A percentile compares a stretch with the other conserved stretches of the same genome.
Evolutionary conservation across 331 rosid species (phyloP).

Genomic region (Quercus lobata): DNA sequence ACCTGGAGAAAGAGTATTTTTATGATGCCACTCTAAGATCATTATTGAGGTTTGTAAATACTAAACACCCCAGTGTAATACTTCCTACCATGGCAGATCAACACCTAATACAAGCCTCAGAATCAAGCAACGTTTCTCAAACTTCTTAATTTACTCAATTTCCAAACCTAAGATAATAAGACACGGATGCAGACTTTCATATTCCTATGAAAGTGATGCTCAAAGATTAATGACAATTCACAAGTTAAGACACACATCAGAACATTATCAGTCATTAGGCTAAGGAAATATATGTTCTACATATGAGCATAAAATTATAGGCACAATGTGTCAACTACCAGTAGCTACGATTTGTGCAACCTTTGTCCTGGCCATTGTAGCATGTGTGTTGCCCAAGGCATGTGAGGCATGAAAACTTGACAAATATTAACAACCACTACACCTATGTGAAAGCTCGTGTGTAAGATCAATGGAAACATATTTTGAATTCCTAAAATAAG

Average conservation of each 20-base stretch:
- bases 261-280: not conserved
- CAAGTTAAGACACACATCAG: not conserved
- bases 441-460: not conserved
- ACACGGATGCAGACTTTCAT: not conserved
- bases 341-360: not conserved
- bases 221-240: not conserved
- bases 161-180: not conserved
- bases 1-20: not conserved
- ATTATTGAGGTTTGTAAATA: not conserved
- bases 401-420: not conserved
- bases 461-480: not conserved
- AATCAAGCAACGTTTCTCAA: not conserved
- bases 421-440: not conserved
- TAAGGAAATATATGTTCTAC: not conserved
- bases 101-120: not conserved
- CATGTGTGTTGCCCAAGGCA: constrained; percentile 2
- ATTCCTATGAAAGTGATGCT: not conserved
- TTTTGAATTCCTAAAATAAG: not conserved
- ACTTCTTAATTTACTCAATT: not conserved
- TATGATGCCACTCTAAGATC: not conserved
- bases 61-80: not conserved
- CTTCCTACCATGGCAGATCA: not conserved
- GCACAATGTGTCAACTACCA: not conserved
- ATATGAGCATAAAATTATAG: not conserved
- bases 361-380: not conserved